Conservation (phyloP, 139 green algal genomes). For the Marvania coccoides region DNA sequence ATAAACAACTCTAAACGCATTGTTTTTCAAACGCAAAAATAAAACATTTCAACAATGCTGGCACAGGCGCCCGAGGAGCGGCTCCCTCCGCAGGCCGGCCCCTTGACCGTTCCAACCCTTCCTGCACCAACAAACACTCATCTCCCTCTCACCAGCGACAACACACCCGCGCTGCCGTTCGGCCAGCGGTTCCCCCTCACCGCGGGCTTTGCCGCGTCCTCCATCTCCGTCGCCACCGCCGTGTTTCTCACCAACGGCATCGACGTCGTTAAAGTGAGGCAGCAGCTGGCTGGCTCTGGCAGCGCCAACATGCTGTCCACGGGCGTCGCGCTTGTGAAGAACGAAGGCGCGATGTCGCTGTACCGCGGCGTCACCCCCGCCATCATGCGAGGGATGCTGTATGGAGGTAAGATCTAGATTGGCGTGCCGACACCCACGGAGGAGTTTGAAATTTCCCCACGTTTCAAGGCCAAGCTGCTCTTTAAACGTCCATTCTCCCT, state of each 20-base stretch:
- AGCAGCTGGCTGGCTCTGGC: constrained; percentile 43
- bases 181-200: background rate
- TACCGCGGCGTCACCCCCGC: constrained; percentile 47
- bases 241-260: constrained; percentile 1
- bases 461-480: no score
- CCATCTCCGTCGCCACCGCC: constrained; percentile 15
- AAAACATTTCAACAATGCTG: no score
- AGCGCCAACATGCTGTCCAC: constrained; percentile 40
- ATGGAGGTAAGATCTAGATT: constrained; percentile 27
- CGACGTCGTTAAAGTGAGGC: constrained; percentile 71
- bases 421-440: background rate
- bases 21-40: no score
- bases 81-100: no score
- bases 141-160: background rate
- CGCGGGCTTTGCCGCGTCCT: constrained; percentile 16
- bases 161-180: background rate
- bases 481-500: no score
- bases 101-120: no score
- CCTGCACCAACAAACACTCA: background rate
- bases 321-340: constrained; percentile 31
- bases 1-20: no score
- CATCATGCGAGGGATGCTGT: constrained; percentile 56
- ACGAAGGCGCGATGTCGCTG: constrained; percentile 49
- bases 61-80: no score
- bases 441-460: background rate